Evolutionary conservation across 495 filamentous ascomycete species (phyloP), one percentile per base, ranked within the genome.

Genomic region (Podospora conica): DNA sequence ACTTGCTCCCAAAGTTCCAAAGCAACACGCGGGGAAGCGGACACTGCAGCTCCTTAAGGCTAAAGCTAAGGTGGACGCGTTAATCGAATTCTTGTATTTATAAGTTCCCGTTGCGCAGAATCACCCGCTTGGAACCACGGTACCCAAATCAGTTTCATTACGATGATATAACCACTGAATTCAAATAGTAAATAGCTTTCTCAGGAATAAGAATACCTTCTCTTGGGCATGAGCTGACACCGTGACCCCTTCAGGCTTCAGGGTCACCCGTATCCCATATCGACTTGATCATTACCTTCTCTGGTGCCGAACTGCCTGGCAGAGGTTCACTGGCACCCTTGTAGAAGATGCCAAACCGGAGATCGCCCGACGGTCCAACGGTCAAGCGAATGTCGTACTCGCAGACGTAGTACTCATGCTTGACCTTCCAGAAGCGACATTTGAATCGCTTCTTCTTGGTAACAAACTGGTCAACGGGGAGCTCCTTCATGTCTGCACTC

Each of bases 301-400:
- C 53, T 15, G 61, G 61, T 5, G 61, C 61, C 18, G 48, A 55
- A n/a, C 61, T 64, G 24, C 53, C 27, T 2, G 61, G 61, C 53
- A 64, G 22, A 55, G 18, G 12, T 23, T 64, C 53, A n/a, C n/a
- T n/a, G n/a, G n/a, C n/a, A n/a, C 21, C 53, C 61, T 22, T 64
- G 53, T 64, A 57, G 15, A 55, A 5, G 25, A 64, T 56, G 12
- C 53, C 53, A 18, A 64, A 56, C 7, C 53, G 61, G 15, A 64
- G 48, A 57, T 64, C 61, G 11, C 61, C 61, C 2, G 61, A 55
- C 0, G 61, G 61, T 2, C 61, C 61, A 31, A 64, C 61, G 31
- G 53, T 18, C 27, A 64, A 6, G 61, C 56, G 61, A 1, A 64
- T 24, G 0, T 64, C 53, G 25, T 64, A 64, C 24, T 56, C 24